A percentile compares a stretch with the other conserved stretches of the same genome.
Evolutionary conservation across 345 rosid genomes (phyloP).

Genomic region (Arabidopsis thaliana): DNA sequence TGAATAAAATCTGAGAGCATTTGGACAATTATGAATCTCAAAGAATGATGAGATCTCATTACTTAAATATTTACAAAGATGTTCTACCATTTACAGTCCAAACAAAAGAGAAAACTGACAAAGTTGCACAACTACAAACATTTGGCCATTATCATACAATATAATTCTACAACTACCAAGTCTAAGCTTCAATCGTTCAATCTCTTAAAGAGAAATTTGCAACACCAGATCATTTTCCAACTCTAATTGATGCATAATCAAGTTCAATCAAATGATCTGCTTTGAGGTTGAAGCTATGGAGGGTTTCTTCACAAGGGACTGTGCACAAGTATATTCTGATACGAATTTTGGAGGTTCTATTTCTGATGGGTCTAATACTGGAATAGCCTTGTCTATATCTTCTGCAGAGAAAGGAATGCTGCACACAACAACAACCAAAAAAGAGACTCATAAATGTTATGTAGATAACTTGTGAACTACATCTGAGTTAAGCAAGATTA

Average conservation of each 20-base stretch:
- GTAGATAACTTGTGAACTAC: slow-evolving; percentile 3
- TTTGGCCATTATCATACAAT: not conserved
- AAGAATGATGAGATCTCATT: slow-evolving; percentile 31
- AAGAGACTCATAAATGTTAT: not conserved
- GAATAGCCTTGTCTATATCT: slow-evolving; percentile 93
- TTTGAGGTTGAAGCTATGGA: slow-evolving; percentile 33
- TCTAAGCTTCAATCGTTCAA: slow-evolving; percentile 31
- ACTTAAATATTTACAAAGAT: slow-evolving; percentile 38
- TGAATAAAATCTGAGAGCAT: not conserved
- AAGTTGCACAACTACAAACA: slow-evolving; percentile 14
- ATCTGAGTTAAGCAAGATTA: not conserved
- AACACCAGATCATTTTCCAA: slow-evolving; percentile 14
- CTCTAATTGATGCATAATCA: slow-evolving; percentile 38
- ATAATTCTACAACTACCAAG: slow-evolving; percentile 31
- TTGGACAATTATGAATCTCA: slow-evolving; percentile 1
- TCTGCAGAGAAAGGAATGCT: slow-evolving; percentile 98
- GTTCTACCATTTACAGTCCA: slow-evolving; percentile 41
- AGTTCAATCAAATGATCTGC: slow-evolving; percentile 40
- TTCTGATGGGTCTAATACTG: slow-evolving; percentile 73
- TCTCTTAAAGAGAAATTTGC: slow-evolving; percentile 33
- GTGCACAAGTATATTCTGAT: slow-evolving; percentile 70
- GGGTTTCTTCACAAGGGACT: slow-evolving; percentile 53
- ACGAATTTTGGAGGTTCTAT: slow-evolving; percentile 62
- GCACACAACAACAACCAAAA: slow-evolving; percentile 30
- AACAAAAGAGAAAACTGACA: not conserved